Evolutionary conservation across 2,329 filamentous ascomycete genomes (phyloP), one percentile per base, ranked within the genome.

Genomic region (Scortechinia acanthostroma): DNA sequence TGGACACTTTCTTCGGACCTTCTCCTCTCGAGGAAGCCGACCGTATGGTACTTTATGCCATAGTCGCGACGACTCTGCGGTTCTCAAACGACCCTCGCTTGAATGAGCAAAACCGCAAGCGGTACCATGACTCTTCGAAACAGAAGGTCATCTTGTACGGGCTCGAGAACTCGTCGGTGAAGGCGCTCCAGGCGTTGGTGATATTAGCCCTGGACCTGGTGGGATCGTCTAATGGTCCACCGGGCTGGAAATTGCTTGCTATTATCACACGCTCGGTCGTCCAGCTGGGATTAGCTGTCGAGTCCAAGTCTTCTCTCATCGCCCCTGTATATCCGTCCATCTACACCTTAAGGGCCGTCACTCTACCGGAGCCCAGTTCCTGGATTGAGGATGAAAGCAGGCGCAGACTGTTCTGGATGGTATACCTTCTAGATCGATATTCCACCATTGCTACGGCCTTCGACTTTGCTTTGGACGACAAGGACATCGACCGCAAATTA

Each of bases 381-480:
- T 70, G 65, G 64, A 67, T 70, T 21, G 66, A 70, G 44, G 67
- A 70, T 21, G 66, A 70, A 48, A 63, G 67, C 4, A 55, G 67
- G 2, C 52, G 66, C 3, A 58, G 66, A 2, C 52, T 69, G 0
- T 68, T 64, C 43, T 70, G 66, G 66, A 68, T 70, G 62, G 63
- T 69, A 0, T 70, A 69, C 42, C 58, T 68, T 13, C 57, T 70
- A 5, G 67, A 70, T 45, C 58, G 67, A 33, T 70, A 70, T 33
- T 63, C 66, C 1, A 68, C 67, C 0, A 61, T 70, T 30, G 64
- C 64, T 3, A 65, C 65, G 1, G 63, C 62, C 0, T 64, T 66
- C 45, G 64, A 69, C 46, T 70, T 69, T 46, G 61, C 65, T 48
- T 58, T 70, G 25, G 61, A 63, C 21, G 65, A 68, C 33, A 52